A percentile compares a stretch with the other conserved stretches of the same genome.
phyloP scores from a whole-genome alignment of 2,329 filamentous ascomycete species.

The Arthrobotrys iridis region DNA sequence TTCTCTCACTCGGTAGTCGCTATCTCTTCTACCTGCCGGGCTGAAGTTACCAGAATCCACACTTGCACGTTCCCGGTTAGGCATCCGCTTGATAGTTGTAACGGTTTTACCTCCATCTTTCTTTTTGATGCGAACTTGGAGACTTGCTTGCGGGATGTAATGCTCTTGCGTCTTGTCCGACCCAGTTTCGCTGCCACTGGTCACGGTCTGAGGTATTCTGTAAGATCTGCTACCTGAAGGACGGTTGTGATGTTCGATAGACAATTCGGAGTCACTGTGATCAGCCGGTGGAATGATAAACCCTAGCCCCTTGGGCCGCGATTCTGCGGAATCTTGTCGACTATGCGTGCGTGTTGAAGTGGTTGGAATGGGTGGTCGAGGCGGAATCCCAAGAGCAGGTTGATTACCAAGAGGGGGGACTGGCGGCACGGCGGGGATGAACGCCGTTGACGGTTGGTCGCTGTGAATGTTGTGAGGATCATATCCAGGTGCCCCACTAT shows the following conservation, averaged over 20 bases:
- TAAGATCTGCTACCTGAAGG: conserved; percentile 45
- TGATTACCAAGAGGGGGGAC: not conserved
- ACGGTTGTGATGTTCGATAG: conserved; percentile 38
- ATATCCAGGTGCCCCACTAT: conserved; percentile 8
- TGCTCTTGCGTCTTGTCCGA: conserved; percentile 22
- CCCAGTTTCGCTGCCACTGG: conserved; percentile 43
- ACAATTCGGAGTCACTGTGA: conserved; percentile 45
- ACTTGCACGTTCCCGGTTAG: conserved; percentile 34
- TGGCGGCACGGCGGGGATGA: conserved; percentile 5
- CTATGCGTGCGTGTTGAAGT: conserved; percentile 37
- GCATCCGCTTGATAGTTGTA: conserved; percentile 51
- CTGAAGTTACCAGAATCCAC: conserved; percentile 24
- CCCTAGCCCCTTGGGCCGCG: conserved; percentile 19
- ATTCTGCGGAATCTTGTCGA: conserved; percentile 31
- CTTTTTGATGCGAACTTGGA: conserved; percentile 53
- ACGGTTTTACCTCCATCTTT: conserved; percentile 49
- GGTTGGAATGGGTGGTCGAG: conserved; percentile 28
- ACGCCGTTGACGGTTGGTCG: conserved; percentile 22
- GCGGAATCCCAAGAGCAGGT: conserved; percentile 23
- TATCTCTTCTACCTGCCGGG: conserved; percentile 22
- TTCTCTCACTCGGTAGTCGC: no score
- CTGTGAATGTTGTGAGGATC: conserved; percentile 46
- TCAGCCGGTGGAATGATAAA: conserved; percentile 28
- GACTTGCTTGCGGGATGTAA: conserved; percentile 37
- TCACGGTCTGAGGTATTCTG: conserved; percentile 40